Percentiles rank a stretch among this genome's conserved stretches.
These are phyloP conservation scores for Microcos paniculata DNA, from an alignment of 345 rosid genomes.

Conservation along the genomic window DNA sequence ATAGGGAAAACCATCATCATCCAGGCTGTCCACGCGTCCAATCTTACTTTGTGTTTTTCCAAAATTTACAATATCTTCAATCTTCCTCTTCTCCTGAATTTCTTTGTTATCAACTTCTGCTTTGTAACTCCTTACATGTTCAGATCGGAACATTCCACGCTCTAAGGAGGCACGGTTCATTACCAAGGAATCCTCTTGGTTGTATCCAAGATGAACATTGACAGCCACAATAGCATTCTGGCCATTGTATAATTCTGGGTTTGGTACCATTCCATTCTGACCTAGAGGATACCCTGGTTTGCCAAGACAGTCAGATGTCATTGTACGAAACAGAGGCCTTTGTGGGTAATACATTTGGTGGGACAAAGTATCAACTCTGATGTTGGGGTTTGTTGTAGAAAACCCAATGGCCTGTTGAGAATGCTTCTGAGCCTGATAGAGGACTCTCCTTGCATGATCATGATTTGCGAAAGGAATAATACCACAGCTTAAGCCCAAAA, in stretches of 20 bases:
- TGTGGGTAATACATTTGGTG: conserved; percentile 86
- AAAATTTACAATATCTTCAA: conserved; percentile 60
- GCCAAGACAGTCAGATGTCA: conserved; percentile 71
- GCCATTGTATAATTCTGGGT: conserved; percentile 70
- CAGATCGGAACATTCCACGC: conserved; percentile 90
- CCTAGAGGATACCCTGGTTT: conserved; percentile 41
- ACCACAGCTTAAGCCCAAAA: conserved; percentile 84
- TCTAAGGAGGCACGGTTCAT: conserved; percentile 91
- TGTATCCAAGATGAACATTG: conserved; percentile 88
- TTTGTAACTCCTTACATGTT: conserved; percentile 85
- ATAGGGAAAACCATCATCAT: conserved; percentile 87
- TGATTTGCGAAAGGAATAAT: conserved; percentile 88
- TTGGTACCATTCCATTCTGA: conserved; percentile 37
- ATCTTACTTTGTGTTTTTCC: conserved; percentile 69
- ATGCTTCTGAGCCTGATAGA: conserved; percentile 88
- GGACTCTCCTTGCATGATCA: conserved; percentile 85
- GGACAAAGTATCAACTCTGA: conserved; percentile 75
- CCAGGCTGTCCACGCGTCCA: conserved; percentile 82
- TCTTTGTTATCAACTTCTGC: conserved; percentile 87
- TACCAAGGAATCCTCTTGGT: conserved; percentile 91
- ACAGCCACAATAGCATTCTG: conserved; percentile 96
- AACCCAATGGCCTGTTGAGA: conserved; percentile 91
- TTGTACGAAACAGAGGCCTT: conserved; percentile 77
- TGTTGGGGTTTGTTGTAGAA: conserved; percentile 77
- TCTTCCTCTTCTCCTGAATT: conserved; percentile 49